Evolutionary conservation across 441 rosid genomes (phyloP), one percentile per base, ranked within the genome.

Genomic region (Gossypium lobatum): DNA sequence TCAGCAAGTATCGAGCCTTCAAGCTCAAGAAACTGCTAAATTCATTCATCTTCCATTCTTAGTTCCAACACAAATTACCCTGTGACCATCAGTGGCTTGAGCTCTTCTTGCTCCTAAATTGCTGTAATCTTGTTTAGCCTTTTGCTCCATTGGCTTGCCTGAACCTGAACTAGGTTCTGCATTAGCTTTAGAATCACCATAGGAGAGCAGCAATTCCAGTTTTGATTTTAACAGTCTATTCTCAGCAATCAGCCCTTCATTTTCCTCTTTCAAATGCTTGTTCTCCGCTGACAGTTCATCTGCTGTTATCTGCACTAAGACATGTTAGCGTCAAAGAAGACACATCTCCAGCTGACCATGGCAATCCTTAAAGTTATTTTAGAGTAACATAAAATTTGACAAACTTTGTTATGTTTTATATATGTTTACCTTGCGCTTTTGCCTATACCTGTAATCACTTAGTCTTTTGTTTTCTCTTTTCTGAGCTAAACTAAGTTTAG

Each of bases 381-480:
- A 31, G 37, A 6, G 37, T 6, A 0, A 31, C 8, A 31, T 5
- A 31, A 31, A 31, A 31, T 31, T 6, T 31, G 37, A 31, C 37
- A 31, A 6, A 31, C 37, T 31, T 6, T 42, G 48, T 42, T 11
- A 42, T 9, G 48, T 42, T 17, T 17, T 17, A 18, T 54, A 18
- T 54, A 52, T 54, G 59, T 25, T 23, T 59, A 59, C 64, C 64
- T 59, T 59, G 34, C 17, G 37, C 64, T 59, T 59, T 59, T 59
- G 17, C 64, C 64, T 59, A 13, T 59, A 59, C 37, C n/a, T 23
- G 37, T 11, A 25, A 59, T 59, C 64, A 59, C 64, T 59, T 13
- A 11, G 37, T 59, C 18, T 59, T 25, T 59, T 59, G 34, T 59
- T 59, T 14, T 23, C 64, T 25, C 37, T 59, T 59, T 25, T 59